phyloP scores from a whole-genome alignment of 192 early-diverging fungal species.

The Rhizophlyctis rosea region DNA sequence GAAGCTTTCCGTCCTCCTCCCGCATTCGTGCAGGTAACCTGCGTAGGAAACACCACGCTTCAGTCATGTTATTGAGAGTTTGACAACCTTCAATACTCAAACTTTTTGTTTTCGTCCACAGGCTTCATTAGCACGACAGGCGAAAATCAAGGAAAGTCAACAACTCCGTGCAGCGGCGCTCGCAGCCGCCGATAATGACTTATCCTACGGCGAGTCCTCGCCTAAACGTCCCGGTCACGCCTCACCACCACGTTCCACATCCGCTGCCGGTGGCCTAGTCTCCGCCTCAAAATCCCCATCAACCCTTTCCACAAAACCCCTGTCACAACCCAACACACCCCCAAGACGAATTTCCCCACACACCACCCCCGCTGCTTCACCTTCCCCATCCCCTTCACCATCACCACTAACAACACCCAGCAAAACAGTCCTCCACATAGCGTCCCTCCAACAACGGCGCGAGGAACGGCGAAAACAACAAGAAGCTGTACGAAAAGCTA shows the following conservation, averaged over 20 bases:
- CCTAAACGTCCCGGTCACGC: not conserved
- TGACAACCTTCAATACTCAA: no score
- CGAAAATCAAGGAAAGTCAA: slow-evolving; percentile 24
- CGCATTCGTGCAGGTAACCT: slow-evolving; percentile 26
- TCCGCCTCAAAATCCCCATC: no score
- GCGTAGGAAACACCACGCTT: no score
- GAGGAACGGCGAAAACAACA: slow-evolving; percentile 18
- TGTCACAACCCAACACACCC: not conserved
- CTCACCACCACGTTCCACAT: not conserved
- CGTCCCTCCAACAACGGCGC: slow-evolving; percentile 13
- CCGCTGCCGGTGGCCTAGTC: not conserved
- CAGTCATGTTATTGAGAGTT: no score
- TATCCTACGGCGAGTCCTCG: not conserved
- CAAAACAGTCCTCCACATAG: slow-evolving; percentile 29
- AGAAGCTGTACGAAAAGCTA: slow-evolving; percentile 1
- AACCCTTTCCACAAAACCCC: no score
- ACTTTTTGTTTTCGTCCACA: no score
- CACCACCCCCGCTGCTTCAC: not conserved
- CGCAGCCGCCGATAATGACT: not conserved
- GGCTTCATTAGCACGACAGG: slow-evolving; percentile 20
- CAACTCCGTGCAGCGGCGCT: not conserved
- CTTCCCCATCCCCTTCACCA: not conserved
- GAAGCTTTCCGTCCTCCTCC: slow-evolving; percentile 15
- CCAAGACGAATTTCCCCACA: no score
- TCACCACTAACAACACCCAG: slow-evolving; percentile 17